phyloP scores from a whole-genome alignment of 192 early-diverging fungal species.

The Thoreauomyces humboldtii region DNA sequence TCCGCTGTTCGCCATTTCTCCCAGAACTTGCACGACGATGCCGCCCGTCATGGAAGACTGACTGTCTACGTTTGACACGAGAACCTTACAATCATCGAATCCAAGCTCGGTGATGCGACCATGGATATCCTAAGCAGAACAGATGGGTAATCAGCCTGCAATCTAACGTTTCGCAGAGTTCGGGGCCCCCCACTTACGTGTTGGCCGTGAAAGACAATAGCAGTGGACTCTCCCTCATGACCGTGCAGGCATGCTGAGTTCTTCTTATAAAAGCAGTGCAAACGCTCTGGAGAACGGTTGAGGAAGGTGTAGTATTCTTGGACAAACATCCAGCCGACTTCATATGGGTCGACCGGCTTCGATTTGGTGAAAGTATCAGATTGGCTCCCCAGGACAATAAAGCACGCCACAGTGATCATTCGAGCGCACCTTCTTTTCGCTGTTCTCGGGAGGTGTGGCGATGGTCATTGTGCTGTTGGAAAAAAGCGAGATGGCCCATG shows the following conservation, averaged over 20 bases:
- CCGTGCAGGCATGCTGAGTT: slow-evolving; percentile 82
- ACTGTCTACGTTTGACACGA: slow-evolving; percentile 84
- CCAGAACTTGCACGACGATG: slow-evolving; percentile 88
- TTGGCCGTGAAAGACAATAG: slow-evolving; percentile 58
- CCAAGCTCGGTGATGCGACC: slow-evolving; percentile 68
- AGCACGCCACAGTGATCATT: no score
- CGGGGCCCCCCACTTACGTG: slow-evolving; percentile 40
- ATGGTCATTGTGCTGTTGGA: no score
- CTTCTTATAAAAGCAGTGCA: slow-evolving; percentile 87
- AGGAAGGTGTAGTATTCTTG: slow-evolving; percentile 92
- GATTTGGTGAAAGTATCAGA: no score
- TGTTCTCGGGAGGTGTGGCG: no score
- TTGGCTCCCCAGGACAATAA: no score
- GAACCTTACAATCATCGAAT: slow-evolving; percentile 83
- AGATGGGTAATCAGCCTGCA: neutral
- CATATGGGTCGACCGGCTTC: slow-evolving; percentile 50
- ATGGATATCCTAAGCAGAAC: slow-evolving; percentile 71
- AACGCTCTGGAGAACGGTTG: slow-evolving; percentile 73
- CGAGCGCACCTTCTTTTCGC: no score
- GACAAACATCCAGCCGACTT: slow-evolving; percentile 92
- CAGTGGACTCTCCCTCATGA: slow-evolving; percentile 67
- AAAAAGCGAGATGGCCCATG: no score
- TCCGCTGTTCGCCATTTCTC: slow-evolving; percentile 85
- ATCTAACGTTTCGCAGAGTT: neutral
- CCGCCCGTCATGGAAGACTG: slow-evolving; percentile 71